Evolutionary conservation across 169 alveolate species (phyloP), one percentile per base, ranked within the genome.

Genomic region (Babesia ovata): DNA sequence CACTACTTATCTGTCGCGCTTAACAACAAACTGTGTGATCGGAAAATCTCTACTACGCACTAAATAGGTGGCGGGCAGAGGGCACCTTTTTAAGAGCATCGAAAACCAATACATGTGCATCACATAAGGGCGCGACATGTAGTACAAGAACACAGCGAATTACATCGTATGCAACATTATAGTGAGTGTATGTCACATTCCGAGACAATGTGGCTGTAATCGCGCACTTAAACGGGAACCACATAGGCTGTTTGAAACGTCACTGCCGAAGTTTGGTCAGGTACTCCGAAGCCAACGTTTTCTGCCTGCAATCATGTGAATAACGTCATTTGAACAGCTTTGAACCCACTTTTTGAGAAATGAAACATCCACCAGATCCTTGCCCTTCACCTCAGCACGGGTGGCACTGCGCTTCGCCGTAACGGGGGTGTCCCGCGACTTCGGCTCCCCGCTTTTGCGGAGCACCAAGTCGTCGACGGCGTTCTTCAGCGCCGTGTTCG

Each of bases 401-500:
- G 16, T 22, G 24, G 33, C 33, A 33, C 59, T 10, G 19, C 70
- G 57, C 36, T 48, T 49, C 26, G 13, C 21, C 0, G 58, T 0
- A 2, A 4, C 17, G 21, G 60, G 11, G 10, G 73, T 1, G 42
- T 12, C 58, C 33, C 12, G 46, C 26, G 14, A 13, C 2, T n/a
- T 1, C 39, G 17, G 17, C 28, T 24, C 79, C 7, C 56, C 75
- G 17, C 61, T 76, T 21, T 83, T 75, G 46, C 70, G 65, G 16
- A 74, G 58, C 36, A 75, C 74, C 22, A 75, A 56, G 6, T 74
- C 39, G 29, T 83, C 79, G 29, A 83, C 81, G 29, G 86, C 75
- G 52, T 75, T 46, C 67, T 75, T 73, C 62, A 83, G 77, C 13
- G 75, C 54, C 9, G 83, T 70, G 48, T 83, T 83, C 21, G 75